Conservation (phyloP, 73 alveolate species). For the Strombidium stylifer region DNA sequence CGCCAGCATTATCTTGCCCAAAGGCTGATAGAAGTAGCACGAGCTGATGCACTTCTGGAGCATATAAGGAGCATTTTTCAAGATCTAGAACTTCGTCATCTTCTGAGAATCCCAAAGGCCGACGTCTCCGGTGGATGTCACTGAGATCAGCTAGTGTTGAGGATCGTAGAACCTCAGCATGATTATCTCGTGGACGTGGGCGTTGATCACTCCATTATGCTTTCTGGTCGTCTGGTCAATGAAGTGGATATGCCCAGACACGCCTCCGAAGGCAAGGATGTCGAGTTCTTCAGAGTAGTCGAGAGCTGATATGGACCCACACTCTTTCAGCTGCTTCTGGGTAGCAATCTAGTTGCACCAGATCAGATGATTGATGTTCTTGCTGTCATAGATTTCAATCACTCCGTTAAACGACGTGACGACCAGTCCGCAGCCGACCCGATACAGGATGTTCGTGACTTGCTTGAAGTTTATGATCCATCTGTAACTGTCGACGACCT, state of each 20-base stretch:
- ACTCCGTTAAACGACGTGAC: constrained; percentile 13
- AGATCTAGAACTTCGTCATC: neutral
- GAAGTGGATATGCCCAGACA: constrained; percentile 2
- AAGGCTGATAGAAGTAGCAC: neutral
- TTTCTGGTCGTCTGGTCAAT: constrained; percentile 6
- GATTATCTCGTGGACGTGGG: constrained; percentile 12
- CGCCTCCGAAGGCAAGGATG: constrained; percentile 45
- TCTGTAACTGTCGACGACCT: neutral
- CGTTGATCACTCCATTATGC: neutral
- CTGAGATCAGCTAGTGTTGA: neutral
- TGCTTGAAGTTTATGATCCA: neutral
- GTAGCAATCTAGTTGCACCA: neutral
- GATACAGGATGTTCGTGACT: constrained; percentile 19
- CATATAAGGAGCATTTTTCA: neutral
- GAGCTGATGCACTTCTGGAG: neutral
- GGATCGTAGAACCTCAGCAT: constrained; percentile 9
- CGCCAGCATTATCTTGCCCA: constrained; percentile 18
- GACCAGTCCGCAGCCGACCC: neutral
- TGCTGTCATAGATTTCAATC: constrained; percentile 19
- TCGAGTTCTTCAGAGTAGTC: constrained; percentile 19
- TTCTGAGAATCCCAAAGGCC: constrained; percentile 42
- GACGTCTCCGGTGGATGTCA: constrained; percentile 12
- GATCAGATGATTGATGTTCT: neutral
- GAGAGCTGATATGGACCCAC: neutral
- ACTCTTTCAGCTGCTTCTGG: neutral